Percentiles rank a stretch among this genome's conserved stretches.
These are phyloP conservation scores for Macadamia tetraphylla DNA, from an alignment of 164 flowering plant genomes.

Conservation along the genomic window DNA sequence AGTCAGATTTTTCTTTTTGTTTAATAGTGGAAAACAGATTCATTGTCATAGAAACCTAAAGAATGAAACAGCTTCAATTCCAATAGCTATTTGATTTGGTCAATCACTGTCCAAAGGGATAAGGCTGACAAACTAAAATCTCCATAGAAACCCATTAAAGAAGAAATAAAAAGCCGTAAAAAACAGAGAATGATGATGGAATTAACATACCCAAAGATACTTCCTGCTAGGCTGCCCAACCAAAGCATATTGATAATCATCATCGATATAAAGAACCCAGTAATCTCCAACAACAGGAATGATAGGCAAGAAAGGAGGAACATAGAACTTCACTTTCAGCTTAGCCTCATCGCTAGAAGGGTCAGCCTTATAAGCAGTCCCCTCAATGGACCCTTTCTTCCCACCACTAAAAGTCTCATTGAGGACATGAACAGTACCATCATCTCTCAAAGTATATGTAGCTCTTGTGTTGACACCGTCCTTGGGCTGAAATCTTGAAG, in stretches of 20 bases:
- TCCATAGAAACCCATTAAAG: no score
- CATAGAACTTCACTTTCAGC: conserved; percentile 84
- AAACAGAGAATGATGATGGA: background rate
- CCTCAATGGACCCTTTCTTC: conserved; percentile 68
- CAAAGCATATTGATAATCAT: conserved; percentile 69
- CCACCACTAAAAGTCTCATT: conserved; percentile 84
- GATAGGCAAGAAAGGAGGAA: conserved; percentile 87
- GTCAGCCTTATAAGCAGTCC: conserved; percentile 82
- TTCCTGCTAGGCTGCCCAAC: conserved; percentile 68
- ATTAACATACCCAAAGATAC: conserved; percentile 71
- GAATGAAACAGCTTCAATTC: no score
- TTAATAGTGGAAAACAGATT: no score
- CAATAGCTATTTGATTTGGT: no score
- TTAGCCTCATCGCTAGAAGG: conserved; percentile 83
- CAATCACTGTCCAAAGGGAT: no score
- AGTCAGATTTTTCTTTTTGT: no score
- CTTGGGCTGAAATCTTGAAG: conserved; percentile 72
- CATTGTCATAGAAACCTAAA: no score
- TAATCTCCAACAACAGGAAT: conserved; percentile 85
- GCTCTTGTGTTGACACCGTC: conserved; percentile 78
- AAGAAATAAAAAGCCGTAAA: background rate
- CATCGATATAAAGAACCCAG: conserved; percentile 82
- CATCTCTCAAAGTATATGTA: conserved; percentile 64
- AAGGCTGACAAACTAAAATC: no score
- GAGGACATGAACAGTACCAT: conserved; percentile 73